These are phyloP conservation scores for Penicillium sp. DNA, from an alignment of 2,329 filamentous ascomycete species.

Conservation along the genomic window DNA sequence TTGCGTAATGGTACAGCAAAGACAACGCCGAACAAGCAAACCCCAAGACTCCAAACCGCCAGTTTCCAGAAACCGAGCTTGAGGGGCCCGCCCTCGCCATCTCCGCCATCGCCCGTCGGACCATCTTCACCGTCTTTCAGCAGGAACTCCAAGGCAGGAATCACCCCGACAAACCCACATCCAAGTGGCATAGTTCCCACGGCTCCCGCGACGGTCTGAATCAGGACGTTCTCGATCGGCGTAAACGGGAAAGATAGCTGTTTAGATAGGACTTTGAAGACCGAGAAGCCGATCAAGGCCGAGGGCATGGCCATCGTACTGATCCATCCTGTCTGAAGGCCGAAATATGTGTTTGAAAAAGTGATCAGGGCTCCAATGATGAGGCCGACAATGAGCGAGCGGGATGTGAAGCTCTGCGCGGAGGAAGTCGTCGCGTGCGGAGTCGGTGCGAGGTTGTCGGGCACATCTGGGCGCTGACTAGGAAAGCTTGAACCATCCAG, in stretches of 20 bases:
- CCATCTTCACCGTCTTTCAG: slow-evolving; percentile 75
- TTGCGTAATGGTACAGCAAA: slow-evolving; percentile 89
- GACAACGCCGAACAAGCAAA: slow-evolving; percentile 95
- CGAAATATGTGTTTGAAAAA: slow-evolving; percentile 98
- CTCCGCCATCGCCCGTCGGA: slow-evolving; percentile 67
- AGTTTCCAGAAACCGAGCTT: slow-evolving; percentile 71
- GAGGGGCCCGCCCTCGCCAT: slow-evolving; percentile 76
- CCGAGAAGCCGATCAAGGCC: slow-evolving; percentile 88
- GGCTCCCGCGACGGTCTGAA: slow-evolving; percentile 91
- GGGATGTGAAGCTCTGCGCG: slow-evolving; percentile 72
- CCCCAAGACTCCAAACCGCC: slow-evolving; percentile 84
- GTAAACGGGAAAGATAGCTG: slow-evolving; percentile 79
- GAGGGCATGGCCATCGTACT: slow-evolving; percentile 96
- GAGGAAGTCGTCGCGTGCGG: slow-evolving; percentile 23
- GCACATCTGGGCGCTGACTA: neutral
- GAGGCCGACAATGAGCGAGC: slow-evolving; percentile 76
- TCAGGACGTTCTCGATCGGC: slow-evolving; percentile 92
- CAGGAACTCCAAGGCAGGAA: slow-evolving; percentile 88
- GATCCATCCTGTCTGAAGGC: slow-evolving; percentile 84
- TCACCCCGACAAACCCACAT: slow-evolving; percentile 91
- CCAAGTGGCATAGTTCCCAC: slow-evolving; percentile 97
- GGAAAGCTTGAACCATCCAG: slow-evolving; percentile 5
- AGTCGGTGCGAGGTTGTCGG: slow-evolving; percentile 3
- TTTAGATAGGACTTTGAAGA: slow-evolving; percentile 77
- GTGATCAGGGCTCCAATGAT: slow-evolving; percentile 86